Percentiles rank a stretch among this genome's conserved stretches.
Conservation (phyloP, 345 rosid genomes). For the Hevea brasiliensis region DNA sequence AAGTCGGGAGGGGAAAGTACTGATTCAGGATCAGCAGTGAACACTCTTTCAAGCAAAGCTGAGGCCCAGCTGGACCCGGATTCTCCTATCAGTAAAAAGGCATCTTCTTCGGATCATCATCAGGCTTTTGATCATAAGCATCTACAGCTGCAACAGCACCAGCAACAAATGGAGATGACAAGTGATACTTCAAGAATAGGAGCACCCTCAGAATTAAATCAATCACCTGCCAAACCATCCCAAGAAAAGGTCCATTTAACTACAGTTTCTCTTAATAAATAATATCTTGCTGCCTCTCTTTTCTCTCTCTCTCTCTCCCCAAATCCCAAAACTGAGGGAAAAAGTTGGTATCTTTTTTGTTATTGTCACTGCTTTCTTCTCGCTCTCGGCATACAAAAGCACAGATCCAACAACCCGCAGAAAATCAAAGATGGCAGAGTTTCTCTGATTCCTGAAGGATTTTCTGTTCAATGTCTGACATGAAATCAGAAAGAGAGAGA, state of each 20-base stretch:
- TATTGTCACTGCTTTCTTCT: slow-evolving; percentile 33
- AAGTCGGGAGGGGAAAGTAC: slow-evolving; percentile 78
- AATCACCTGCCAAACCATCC: slow-evolving; percentile 48
- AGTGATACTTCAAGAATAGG: slow-evolving; percentile 51
- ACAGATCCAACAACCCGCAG: slow-evolving; percentile 51
- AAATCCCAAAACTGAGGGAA: slow-evolving; percentile 42
- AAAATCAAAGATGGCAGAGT: slow-evolving; percentile 40
- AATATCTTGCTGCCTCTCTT: neutral
- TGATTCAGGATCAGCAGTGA: slow-evolving; percentile 85
- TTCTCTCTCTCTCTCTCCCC: neutral
- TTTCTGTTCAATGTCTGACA: slow-evolving; percentile 46
- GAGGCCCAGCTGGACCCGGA: slow-evolving; percentile 70
- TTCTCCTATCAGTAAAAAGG: slow-evolving; percentile 73
- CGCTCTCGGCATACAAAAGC: slow-evolving; percentile 29
- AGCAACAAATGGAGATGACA: slow-evolving; percentile 39
- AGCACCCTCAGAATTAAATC: slow-evolving; percentile 46
- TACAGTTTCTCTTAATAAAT: slow-evolving; percentile 22
- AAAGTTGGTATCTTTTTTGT: slow-evolving; percentile 37
- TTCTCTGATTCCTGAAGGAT: slow-evolving; percentile 36
- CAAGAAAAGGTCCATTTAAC: slow-evolving; percentile 69
- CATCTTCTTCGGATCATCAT: slow-evolving; percentile 37
- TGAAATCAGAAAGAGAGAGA: slow-evolving; percentile 23
- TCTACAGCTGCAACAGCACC: slow-evolving; percentile 38
- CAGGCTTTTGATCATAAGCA: slow-evolving; percentile 44
- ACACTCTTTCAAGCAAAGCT: slow-evolving; percentile 66